Conservation (phyloP, 2,329 filamentous ascomycete species). For the Aspergillus vadensis region DNA sequence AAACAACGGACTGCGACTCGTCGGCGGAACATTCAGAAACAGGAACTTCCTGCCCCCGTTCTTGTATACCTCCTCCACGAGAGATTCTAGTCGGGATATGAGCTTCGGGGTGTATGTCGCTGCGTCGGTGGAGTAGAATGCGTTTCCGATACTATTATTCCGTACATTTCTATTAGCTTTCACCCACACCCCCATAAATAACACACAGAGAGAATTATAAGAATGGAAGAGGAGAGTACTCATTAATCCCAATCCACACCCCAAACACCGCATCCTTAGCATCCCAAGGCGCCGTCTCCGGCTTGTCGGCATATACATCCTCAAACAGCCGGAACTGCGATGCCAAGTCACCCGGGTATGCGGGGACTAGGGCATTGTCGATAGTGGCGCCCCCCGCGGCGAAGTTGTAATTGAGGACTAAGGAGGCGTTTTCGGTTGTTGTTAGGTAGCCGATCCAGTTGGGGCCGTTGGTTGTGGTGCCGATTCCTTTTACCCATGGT, state of each 20-base stretch:
- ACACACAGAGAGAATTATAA: no score
- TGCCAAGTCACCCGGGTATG: constrained; percentile 56
- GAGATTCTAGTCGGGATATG: constrained; percentile 48
- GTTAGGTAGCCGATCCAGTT: constrained; percentile 58
- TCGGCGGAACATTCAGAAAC: constrained; percentile 61
- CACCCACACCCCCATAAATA: no score
- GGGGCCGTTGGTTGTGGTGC: constrained; percentile 52
- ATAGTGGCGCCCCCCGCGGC: constrained; percentile 59
- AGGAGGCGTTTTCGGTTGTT: constrained; percentile 50
- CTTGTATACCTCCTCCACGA: constrained; percentile 52
- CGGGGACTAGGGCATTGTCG: constrained; percentile 54
- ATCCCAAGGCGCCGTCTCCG: constrained; percentile 29
- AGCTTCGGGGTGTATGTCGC: constrained; percentile 39
- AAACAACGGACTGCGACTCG: constrained; percentile 30
- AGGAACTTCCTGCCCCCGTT: constrained; percentile 61
- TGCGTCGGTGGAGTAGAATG: constrained; percentile 33
- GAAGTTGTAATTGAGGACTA: constrained; percentile 56
- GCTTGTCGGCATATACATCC: constrained; percentile 41
- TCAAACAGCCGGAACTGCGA: constrained; percentile 49
- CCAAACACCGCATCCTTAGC: constrained; percentile 31
- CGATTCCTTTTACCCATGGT: no score
- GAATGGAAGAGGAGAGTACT: constrained; percentile 20
- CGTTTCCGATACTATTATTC: constrained; percentile 27
- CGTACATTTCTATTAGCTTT: no score
- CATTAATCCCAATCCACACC: constrained; percentile 40